Base-by-base conservation (phyloP, 2,329 filamentous ascomycete species). In the Didymella lethalis region DNA sequence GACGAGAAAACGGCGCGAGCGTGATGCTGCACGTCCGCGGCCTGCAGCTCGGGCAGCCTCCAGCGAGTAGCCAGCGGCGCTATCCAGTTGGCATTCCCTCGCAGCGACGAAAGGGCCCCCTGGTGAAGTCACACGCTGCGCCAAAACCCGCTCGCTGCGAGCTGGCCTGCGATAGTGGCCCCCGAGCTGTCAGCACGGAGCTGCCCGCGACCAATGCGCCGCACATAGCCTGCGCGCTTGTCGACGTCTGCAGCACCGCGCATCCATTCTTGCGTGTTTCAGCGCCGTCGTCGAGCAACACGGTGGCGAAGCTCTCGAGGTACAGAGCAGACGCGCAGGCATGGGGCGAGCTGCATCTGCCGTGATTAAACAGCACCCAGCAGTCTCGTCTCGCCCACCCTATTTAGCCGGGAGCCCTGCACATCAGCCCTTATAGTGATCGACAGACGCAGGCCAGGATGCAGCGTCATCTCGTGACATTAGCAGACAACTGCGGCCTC, bases 241-340 rank as follows among this genome's bases (percentile, higher is more conserved):
- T 41, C 2, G 41, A 32, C 54, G 41, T 54, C 45, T 49, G 54
- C 61, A 51, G 38, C 54, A 53, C 61, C 47, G 23, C 46, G 41
- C 53, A 36, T 52, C 34, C 62, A 55, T 64, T 64, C 59, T 58
- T 57, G 52, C 62, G 14, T 36, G 59, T 64, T 64, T 62, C 59
- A 59, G 52, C 48, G 49, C 49, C 18, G 49, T 32, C 36, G 12
- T 44, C 8, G 40, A 38, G 40, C 49, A 48, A 58, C 49, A 45
- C 49, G 28, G 56, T 59, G 56, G 56, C 56, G 56, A 59, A 36
- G 38, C 56, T 59, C 56, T 48, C 48, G 36, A 53, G n/a, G 48
- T 48, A 44, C 54, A 38, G 28, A 36, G 23, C 23, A 47, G 20
- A 23, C 49, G 38, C 2, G 32, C 32, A 28, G 45, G 49, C 55